A percentile compares a stretch with the other conserved stretches of the same genome.
Evolutionary conservation across 345 rosid genomes (phyloP).

Genomic region (Populus nigra): DNA sequence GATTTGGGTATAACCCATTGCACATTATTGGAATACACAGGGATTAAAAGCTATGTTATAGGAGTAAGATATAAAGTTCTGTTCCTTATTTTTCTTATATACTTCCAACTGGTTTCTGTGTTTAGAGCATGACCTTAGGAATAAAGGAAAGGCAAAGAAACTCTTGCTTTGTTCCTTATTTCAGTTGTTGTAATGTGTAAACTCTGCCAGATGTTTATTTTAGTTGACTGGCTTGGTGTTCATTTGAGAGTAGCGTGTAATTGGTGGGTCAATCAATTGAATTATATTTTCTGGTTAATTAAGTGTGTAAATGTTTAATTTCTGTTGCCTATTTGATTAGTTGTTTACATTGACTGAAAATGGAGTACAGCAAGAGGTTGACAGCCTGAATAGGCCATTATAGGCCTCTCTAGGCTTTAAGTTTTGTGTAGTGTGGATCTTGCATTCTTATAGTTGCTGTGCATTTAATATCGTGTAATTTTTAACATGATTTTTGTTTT

Average conservation of each 20-base stretch:
- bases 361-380: neutral
- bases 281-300: neutral
- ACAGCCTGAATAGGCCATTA: neutral
- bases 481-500: constrained; percentile 23
- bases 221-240: neutral
- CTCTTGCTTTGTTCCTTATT: neutral
- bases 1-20: neutral
- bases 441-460: neutral
- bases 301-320: neutral
- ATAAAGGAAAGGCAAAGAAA: neutral
- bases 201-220: neutral
- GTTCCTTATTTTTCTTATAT: neutral
- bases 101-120: neutral
- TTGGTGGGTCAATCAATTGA: neutral
- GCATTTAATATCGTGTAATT: neutral
- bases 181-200: neutral
- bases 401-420: neutral
- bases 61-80: neutral
- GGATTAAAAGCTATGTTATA: neutral
- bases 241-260: neutral
- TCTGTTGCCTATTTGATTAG: neutral
- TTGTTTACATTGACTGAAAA: neutral
- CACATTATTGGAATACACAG: neutral
- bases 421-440: neutral
- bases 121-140: neutral